Percentiles rank a stretch among this genome's conserved stretches.
Conservation (phyloP, 1,139 yeast genomes). For the Sugiyamaella japonica region DNA sequence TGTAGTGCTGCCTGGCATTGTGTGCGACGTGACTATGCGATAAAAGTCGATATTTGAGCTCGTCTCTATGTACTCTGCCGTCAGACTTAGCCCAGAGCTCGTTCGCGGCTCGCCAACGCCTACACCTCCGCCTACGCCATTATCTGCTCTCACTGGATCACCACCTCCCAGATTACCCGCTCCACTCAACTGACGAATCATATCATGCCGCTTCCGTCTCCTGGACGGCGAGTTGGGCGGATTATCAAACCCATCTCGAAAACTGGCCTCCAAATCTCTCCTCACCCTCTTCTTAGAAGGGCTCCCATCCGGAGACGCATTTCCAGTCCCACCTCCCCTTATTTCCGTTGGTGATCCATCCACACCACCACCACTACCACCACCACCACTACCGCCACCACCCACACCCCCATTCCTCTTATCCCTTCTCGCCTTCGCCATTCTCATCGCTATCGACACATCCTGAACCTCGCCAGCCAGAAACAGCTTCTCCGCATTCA, state of each 20-base stretch:
- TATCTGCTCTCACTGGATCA: not conserved
- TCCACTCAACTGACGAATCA: conserved; percentile 4
- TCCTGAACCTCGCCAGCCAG: conserved; percentile 46
- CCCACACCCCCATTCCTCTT: not conserved
- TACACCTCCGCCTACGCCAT: too few relatives aligned
- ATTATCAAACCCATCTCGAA: conserved; percentile 33
- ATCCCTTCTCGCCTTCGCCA: conserved; percentile 1
- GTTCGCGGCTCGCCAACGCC: too few relatives aligned
- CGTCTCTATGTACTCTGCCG: not conserved
- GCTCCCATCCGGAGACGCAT: conserved; percentile 9
- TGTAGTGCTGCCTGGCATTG: conserved; percentile 28
- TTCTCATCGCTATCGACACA: conserved; percentile 22
- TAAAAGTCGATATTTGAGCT: conserved; percentile 7
- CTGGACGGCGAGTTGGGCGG: conserved; percentile 20
- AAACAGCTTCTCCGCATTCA: conserved; percentile 74
- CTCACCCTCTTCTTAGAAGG: conserved; percentile 22
- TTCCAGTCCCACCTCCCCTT: not conserved
- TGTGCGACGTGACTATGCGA: conserved; percentile 7
- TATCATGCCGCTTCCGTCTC: conserved; percentile 19
- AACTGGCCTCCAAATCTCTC: conserved; percentile 31
- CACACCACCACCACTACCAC: not conserved
- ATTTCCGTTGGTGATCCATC: not conserved
- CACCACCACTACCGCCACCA: not conserved
- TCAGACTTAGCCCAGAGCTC: not conserved
- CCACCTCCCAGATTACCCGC: not conserved